Percentiles rank a stretch among this genome's conserved stretches.
These are phyloP conservation scores for Trichoderma koningii DNA, from an alignment of 2,329 filamentous ascomycete species.

Conservation along the genomic window DNA sequence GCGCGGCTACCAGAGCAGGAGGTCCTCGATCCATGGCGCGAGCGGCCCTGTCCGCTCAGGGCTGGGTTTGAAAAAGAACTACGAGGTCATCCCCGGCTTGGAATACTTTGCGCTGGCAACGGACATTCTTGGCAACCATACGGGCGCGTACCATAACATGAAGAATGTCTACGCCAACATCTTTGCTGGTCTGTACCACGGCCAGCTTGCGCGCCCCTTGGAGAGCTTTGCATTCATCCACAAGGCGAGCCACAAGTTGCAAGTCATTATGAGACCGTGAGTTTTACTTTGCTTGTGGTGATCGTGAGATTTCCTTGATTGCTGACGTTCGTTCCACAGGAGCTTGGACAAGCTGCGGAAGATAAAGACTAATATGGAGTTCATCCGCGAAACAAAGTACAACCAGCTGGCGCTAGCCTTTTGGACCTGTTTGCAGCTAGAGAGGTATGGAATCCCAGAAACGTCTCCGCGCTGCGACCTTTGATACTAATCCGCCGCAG, in stretches of 20 bases:
- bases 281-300: slow-evolving; percentile 37
- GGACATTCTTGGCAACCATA: slow-evolving; percentile 80
- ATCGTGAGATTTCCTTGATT: not conserved
- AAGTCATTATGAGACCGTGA: slow-evolving; percentile 75
- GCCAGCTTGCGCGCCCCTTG: slow-evolving; percentile 81
- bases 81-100: slow-evolving; percentile 84
- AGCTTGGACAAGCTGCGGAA: slow-evolving; percentile 52
- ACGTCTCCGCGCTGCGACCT: not conserved
- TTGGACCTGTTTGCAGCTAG: slow-evolving; percentile 91
- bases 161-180: slow-evolving; percentile 83
- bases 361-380: slow-evolving; percentile 42
- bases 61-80: slow-evolving; percentile 56
- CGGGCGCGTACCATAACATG: slow-evolving; percentile 76
- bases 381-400: slow-evolving; percentile 48
- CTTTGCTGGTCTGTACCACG: slow-evolving; percentile 83
- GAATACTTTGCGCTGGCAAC: slow-evolving; percentile 87
- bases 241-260: slow-evolving; percentile 58
- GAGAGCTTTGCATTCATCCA: slow-evolving; percentile 73
- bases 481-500: slow-evolving; percentile 46
- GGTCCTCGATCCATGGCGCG: slow-evolving; percentile 54
- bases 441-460: slow-evolving; percentile 60
- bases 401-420: slow-evolving; percentile 76
- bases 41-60: slow-evolving; percentile 34
- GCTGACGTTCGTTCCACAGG: slow-evolving; percentile 37
- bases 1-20: slow-evolving; percentile 48